Evolutionary conservation across 2,329 filamentous ascomycete species (phyloP), one percentile per base, ranked within the genome.

Genomic region (Aspergillus vadensis): DNA sequence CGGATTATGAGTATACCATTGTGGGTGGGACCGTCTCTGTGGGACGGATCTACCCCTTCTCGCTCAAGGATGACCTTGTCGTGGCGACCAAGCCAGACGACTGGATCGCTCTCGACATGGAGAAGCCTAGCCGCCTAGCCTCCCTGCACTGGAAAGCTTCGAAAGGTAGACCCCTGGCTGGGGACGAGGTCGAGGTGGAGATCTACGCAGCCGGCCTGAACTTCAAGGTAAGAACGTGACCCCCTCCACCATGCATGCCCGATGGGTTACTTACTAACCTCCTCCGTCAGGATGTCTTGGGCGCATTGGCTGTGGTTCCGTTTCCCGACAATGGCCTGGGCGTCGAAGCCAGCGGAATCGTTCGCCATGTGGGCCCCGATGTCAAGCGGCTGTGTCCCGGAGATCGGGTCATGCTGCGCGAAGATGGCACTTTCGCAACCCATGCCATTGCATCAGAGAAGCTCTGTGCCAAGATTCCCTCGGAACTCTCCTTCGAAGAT

Each of bases 131-230:
- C 1, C 62, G 61, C 6, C 43, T 74, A 7, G 21, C 55, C 12
- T 60, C 67, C 2, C 53, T 74, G 27, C 48, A 57, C 5, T 75
- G 71, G 71, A 48, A 55, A 0, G 25, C 58, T 5, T 36, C 52
- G 32, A 36, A 59, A 36, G 56, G 15, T 1, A 21, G 15, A 8
- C 5, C 23, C 0, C 53, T 69, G n/a, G 25, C 52, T 5, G 58
- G 53, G 2, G 61, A 72, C 27, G 55, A 68, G 14, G 65, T 73
- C 10, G 66, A 71, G 38, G 55, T 73, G 4, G 55, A 69, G 19
- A 56, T 64, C 1, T 47, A 52, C 30, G 32, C 32, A 2, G 44
- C 44, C 10, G 58, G 58, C 2, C 17, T 60, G 19, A 60, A 60
- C 23, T 56, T 52, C 27, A 10, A 36, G 17, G 58, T 60, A 38